Base-by-base conservation (phyloP, 2,329 filamentous ascomycete species). In the Thielaviopsis cerberus region DNA sequence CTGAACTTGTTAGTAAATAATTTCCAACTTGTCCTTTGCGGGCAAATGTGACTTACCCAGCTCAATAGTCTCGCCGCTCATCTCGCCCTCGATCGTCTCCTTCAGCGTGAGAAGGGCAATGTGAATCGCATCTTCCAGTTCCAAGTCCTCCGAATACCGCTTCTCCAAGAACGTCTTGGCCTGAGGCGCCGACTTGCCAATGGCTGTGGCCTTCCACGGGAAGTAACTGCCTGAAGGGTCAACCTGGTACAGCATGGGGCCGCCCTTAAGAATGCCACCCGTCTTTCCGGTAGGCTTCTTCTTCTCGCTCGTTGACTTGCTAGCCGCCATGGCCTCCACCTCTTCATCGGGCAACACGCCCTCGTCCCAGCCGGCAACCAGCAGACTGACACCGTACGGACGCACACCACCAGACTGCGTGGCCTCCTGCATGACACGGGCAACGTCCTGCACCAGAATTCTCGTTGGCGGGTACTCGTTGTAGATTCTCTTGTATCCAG, bases 111-210 rank as follows among this genome's bases (percentile, higher is more conserved):
- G 76, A 58, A 98, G 79, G 61, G 92, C 92, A 75, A 98, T 98
- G 73, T 98, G 92, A 65, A 98, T 92, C 10, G 92, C 92, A 72
- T 98, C 92, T 73, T 98, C 92, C 63, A 98, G 76, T 78, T 98
- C 92, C 68, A 98, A 74, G 48, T 90, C 90, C 69, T 98, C 92
- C 4, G 90, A 96, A 74, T 97, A 98, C 73, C 92, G 80, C 83
- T 98, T 98, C 79, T 98, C 92, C 69, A 98, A 73, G 76, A 98
- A 98, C 0, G 92, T 98, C 82, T 98, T 98, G 58, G 92, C 92
- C 67, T 89, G 94, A 48, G 92, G 95, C 57, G 92, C 92, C 69
- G 90, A 94, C 81, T 98, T 98, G 68, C 92, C 92, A 68, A 98
- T 98, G 56, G 92, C 92, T 54, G 92, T 98, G 50, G 92, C 92